phyloP scores from a whole-genome alignment of 2,329 filamentous ascomycete genomes.

The Xylariaceae sp. region DNA sequence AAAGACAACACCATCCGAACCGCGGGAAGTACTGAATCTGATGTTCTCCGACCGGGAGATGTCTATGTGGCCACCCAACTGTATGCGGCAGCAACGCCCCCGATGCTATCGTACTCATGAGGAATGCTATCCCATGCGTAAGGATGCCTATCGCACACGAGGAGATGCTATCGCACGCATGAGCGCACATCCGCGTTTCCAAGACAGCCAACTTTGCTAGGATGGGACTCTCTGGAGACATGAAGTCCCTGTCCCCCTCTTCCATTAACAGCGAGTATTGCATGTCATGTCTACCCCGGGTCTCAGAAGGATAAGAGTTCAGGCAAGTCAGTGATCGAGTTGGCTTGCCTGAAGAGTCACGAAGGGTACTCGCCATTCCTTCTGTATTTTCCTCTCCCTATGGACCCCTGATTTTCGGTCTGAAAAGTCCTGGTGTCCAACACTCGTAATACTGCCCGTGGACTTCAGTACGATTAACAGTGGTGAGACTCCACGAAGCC shows the following conservation, averaged over 20 bases:
- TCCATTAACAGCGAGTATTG: constrained; percentile 15
- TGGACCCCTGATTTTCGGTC: constrained; percentile 3
- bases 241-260: constrained; percentile 6
- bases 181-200: constrained; percentile 19
- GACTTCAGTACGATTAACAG: too few species aligned
- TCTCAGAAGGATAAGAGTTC: constrained; percentile 17
- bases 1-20: constrained; percentile 11
- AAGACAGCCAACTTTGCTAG: constrained; percentile 2
- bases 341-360: constrained; percentile 19
- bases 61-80: constrained; percentile 32
- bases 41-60: constrained; percentile 28
- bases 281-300: constrained; percentile 16
- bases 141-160: too few species aligned
- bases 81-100: constrained; percentile 26
- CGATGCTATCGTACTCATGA: too few species aligned
- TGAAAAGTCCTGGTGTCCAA: constrained; percentile 6
- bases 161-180: constrained; percentile 15
- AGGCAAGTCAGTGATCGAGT: constrained; percentile 21
- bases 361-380: constrained; percentile 20
- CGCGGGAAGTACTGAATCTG: constrained; percentile 23
- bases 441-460: neutral
- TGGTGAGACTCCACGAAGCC: too few species aligned
- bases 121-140: constrained; percentile 2
- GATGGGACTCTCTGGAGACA: constrained; percentile 16
- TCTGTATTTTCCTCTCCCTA: constrained; percentile 16